Base-by-base conservation (phyloP, 371 early-diverging fungal genomes). In the Phascolomyces articulosus region DNA sequence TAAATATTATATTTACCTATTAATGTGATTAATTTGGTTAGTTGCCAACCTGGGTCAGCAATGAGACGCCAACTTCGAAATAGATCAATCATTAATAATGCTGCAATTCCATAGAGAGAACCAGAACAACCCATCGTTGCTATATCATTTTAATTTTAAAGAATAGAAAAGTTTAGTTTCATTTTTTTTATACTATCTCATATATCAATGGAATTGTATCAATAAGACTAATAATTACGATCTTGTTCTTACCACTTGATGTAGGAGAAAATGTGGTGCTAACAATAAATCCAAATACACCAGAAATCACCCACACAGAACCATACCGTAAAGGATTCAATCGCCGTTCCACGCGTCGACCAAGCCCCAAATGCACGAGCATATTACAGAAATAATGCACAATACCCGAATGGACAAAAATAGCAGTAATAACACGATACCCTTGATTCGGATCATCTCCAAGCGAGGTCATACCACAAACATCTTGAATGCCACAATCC, bases 321-420 rank as follows among this genome's bases (percentile, higher is more conserved):
- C 66, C 63, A 58, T 67, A 68, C 13, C 71, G 58, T 27, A 90
- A 72, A 74, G 87, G 56, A 13, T 93, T 93, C 63, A 90, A 85
- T 13, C 86, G 85, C 27, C 75, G 64, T 72, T 95, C 96, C 55
- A 94, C 65, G 51, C 85, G 78, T 4, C 77, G 78, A 11, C 92
- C 91, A 10, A 87, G 74, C 26, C 79, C 64, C 49, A 89, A 54
- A 60, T 93, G 91, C 31, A 89, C 80, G n/a, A 72, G 23, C 57
- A 91, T 40, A 70, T 94, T 94, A 63, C 93, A 76, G 1, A 83
- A 18, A n/a, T 90, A 65, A 72, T 95, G 96, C 1, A 94, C n/a
- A 1, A 93, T 58, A 7, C 94, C 96, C 20, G 84, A 92, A 73
- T 94, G 94, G 58, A 93, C 71, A 63, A 91, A 90, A 20, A 93